These are phyloP conservation scores for Lanmaoa pseudosensibilis DNA, from an alignment of 768 basidiomycete species.

Conservation along the genomic window DNA sequence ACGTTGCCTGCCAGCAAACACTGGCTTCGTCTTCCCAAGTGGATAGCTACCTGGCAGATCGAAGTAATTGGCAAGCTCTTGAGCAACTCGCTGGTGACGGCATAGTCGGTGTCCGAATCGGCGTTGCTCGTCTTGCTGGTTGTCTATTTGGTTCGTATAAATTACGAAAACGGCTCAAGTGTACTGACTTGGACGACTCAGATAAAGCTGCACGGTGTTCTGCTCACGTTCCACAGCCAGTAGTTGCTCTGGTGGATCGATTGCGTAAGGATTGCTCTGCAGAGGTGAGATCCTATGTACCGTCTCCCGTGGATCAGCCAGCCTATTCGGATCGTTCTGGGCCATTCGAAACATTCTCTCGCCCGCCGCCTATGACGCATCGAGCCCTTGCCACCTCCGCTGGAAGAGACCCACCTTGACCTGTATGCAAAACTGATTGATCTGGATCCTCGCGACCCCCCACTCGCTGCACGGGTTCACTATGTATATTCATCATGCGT, in stretches of 20 bases:
- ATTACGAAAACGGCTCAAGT: not conserved
- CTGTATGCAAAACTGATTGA: not conserved
- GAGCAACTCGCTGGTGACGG: slow-evolving; percentile 57
- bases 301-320: slow-evolving; percentile 26
- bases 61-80: slow-evolving; percentile 51
- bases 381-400: not conserved
- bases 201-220: slow-evolving; percentile 15
- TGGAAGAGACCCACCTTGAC: slow-evolving; percentile 16
- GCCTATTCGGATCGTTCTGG: slow-evolving; percentile 15
- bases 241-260: slow-evolving; percentile 43
- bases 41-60: slow-evolving; percentile 41
- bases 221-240: slow-evolving; percentile 31
- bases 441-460: not conserved
- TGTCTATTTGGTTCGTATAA: slow-evolving; percentile 50
- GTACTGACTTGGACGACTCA: slow-evolving; percentile 10
- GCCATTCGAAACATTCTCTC: slow-evolving; percentile 39
- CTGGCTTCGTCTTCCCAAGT: slow-evolving; percentile 42
- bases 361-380: slow-evolving; percentile 33
- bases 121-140: slow-evolving; percentile 72
- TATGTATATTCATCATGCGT: not conserved
- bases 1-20: slow-evolving; percentile 70
- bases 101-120: slow-evolving; percentile 84
- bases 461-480: not conserved
- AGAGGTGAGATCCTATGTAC: slow-evolving; percentile 64
- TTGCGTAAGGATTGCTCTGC: slow-evolving; percentile 57